Evolutionary conservation across 129 eudicot genomes (phyloP).

Genomic region (Flaveria bidentis): DNA sequence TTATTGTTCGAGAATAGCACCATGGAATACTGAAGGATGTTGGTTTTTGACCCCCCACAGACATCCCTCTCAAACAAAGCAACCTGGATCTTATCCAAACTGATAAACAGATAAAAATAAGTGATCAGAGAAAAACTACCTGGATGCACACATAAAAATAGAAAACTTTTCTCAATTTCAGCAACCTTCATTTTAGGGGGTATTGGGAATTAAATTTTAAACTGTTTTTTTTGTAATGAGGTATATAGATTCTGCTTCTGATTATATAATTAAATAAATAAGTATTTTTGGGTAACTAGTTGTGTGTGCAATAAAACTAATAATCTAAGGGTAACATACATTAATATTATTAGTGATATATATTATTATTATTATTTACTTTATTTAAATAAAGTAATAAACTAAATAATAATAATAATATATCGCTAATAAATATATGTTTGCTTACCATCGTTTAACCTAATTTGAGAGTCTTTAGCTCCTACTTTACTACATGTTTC

Average conservation of each 20-base stretch:
- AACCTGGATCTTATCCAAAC: constrained; percentile 68
- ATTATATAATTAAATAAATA: not conserved
- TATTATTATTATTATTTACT: too few species aligned
- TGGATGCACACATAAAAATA: not conserved
- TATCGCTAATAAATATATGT: too few species aligned
- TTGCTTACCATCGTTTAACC: too few species aligned
- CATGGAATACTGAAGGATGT: constrained; percentile 66
- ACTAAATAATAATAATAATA: too few species aligned
- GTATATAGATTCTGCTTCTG: not conserved
- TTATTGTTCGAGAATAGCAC: constrained; percentile 47
- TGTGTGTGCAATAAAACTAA: not conserved
- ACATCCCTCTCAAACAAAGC: constrained; percentile 48
- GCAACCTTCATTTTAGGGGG: constrained; percentile 6
- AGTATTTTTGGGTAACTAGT: not conserved
- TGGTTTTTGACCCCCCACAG: constrained; percentile 52
- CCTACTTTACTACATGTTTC: not conserved
- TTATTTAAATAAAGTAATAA: too few species aligned
- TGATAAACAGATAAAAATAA: constrained; percentile 44
- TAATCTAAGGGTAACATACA: not conserved
- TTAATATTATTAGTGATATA: not conserved
- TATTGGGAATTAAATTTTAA: not conserved
- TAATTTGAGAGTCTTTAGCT: not conserved
- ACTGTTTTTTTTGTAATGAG: not conserved
- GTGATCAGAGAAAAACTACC: constrained; percentile 23
- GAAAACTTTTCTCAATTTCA: constrained; percentile 14